phyloP scores from a whole-genome alignment of 768 basidiomycete species.

The Exidia glandulosa region DNA sequence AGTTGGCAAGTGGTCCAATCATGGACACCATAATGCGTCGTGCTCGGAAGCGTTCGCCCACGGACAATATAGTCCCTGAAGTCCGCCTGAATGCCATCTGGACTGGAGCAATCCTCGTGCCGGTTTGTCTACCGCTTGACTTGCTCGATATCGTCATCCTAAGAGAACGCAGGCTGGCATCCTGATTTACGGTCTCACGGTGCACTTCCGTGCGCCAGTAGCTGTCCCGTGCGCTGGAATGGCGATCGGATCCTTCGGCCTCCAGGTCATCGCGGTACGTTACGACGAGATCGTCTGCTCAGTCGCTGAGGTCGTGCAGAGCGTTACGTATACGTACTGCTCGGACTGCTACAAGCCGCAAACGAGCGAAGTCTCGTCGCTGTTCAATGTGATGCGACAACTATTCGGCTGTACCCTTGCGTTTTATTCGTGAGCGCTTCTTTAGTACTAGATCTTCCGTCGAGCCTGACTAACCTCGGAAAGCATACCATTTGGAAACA shows the following conservation, averaged over 20 bases:
- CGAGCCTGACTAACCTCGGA: not conserved
- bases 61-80: not conserved
- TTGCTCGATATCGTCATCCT: not conserved
- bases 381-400: constrained; percentile 5
- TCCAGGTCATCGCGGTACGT: constrained; percentile 2
- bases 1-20: constrained; percentile 2
- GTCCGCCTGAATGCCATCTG: constrained; percentile 3
- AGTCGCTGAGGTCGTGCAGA: not conserved
- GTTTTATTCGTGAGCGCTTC: constrained; percentile 1
- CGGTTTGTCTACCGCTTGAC: constrained; percentile 1
- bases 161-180: not conserved
- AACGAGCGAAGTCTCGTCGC: constrained; percentile 1
- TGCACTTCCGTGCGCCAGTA: constrained; percentile 2
- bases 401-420: constrained; percentile 4
- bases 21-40: constrained; percentile 1
- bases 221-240: not conserved
- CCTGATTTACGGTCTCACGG: constrained; percentile 1
- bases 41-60: not conserved
- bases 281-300: not conserved
- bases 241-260: constrained; percentile 1
- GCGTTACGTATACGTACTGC: constrained; percentile 4
- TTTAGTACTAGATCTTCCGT: not conserved
- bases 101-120: constrained; percentile 5
- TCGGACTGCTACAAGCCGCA: constrained; percentile 3
- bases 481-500: not conserved